These are phyloP conservation scores for Dryas integrifolia DNA, from an alignment of 331 rosid species.

Conservation along the genomic window DNA sequence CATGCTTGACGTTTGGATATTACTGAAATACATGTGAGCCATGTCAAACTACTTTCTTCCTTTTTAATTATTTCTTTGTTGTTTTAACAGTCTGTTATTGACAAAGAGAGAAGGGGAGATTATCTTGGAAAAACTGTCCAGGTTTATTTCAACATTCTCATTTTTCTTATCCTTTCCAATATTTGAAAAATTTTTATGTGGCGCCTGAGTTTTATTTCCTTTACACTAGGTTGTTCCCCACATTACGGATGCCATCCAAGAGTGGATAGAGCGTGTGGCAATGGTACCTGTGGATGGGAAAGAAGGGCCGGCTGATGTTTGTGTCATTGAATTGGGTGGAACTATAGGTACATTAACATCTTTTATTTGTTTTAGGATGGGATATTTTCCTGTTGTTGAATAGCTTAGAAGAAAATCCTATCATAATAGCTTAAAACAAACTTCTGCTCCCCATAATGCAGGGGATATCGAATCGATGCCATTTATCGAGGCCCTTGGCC, in stretches of 20 bases:
- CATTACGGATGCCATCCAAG: slow-evolving; percentile 84
- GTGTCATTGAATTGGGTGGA: slow-evolving; percentile 91
- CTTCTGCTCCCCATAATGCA: slow-evolving; percentile 28
- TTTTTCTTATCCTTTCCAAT: slow-evolving; percentile 9
- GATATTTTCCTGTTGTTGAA: neutral
- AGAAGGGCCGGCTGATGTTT: slow-evolving; percentile 81
- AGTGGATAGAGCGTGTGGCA: slow-evolving; percentile 90
- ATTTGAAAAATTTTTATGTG: slow-evolving; percentile 6
- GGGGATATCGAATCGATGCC: slow-evolving; percentile 94
- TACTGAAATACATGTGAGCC: neutral
- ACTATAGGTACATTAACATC: slow-evolving; percentile 57
- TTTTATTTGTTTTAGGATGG: neutral
- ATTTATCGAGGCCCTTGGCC: slow-evolving; percentile 83
- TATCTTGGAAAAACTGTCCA: slow-evolving; percentile 90
- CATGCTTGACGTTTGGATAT: slow-evolving; percentile 9
- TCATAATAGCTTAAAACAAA: slow-evolving; percentile 9
- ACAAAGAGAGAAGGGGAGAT: slow-evolving; percentile 85
- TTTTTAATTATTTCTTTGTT: slow-evolving; percentile 24
- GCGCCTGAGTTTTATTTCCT: slow-evolving; percentile 21
- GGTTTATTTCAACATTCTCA: slow-evolving; percentile 37
- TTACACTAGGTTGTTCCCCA: slow-evolving; percentile 70
- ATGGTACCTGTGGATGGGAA: slow-evolving; percentile 76
- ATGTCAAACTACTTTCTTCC: neutral
- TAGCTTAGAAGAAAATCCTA: slow-evolving; percentile 23
- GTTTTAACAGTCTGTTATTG: slow-evolving; percentile 57